phyloP scores from a whole-genome alignment of 208 protist species.

The Leishmania lainsoni region DNA sequence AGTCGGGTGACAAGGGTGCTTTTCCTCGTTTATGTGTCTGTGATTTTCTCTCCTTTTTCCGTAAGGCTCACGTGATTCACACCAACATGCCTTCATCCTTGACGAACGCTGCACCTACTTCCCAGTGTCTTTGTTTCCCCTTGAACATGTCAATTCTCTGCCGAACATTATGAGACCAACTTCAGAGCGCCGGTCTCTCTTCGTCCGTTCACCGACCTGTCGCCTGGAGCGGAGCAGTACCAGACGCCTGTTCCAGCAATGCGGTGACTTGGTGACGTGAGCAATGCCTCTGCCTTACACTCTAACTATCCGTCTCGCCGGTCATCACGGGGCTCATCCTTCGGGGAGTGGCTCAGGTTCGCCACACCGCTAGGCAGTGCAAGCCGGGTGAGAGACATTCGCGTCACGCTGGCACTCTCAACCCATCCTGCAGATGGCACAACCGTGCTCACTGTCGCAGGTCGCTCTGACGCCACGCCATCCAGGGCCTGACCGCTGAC shows the following conservation, averaged over 20 bases:
- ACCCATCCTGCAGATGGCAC: background rate
- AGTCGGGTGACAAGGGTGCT: background rate
- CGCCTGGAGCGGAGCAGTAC: background rate
- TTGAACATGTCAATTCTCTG: no score
- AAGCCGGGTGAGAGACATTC: background rate
- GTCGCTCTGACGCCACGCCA: background rate
- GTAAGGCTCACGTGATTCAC: no score
- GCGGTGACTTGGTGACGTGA: background rate
- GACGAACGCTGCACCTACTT: background rate
- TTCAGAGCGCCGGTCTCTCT: background rate
- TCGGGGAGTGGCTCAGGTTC: background rate
- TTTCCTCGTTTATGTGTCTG: background rate
- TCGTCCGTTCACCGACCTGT: background rate
- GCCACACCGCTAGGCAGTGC: background rate
- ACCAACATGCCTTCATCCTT: background rate
- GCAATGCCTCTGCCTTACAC: background rate
- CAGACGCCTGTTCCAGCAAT: background rate
- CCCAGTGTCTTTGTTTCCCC: background rate
- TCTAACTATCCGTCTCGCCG: no score
- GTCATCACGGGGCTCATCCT: background rate
- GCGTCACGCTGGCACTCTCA: background rate
- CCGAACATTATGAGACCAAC: no score
- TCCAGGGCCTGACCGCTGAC: background rate
- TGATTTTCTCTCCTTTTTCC: background rate
- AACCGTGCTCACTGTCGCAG: background rate